These are phyloP conservation scores for Parathielavia hyrcaniae DNA, from an alignment of 495 filamentous ascomycete species.

Conservation along the genomic window DNA sequence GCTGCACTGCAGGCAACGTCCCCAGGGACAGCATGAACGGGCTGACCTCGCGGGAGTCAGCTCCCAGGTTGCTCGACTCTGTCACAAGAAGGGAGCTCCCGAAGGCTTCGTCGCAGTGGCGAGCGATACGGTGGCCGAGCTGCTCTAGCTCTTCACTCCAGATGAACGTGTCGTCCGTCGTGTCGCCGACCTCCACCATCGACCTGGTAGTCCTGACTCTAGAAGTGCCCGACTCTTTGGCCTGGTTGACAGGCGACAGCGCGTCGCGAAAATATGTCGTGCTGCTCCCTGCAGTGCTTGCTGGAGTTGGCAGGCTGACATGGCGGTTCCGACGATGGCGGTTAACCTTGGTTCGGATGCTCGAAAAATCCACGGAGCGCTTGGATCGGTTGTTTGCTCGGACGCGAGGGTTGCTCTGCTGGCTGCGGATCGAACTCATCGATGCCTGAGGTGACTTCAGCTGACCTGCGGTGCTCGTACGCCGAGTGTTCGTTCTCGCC, in stretches of 20 bases:
- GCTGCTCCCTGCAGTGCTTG: slow-evolving; percentile 29
- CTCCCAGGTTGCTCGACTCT: slow-evolving; percentile 23
- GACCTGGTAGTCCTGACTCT: slow-evolving; percentile 8
- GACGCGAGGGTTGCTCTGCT: slow-evolving; percentile 42
- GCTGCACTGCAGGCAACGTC: not conserved
- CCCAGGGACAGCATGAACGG: slow-evolving; percentile 29
- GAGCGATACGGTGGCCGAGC: slow-evolving; percentile 44
- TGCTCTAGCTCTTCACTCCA: slow-evolving; percentile 49
- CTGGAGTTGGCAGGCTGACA: slow-evolving; percentile 17
- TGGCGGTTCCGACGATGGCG: slow-evolving; percentile 17
- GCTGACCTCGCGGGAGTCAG: slow-evolving; percentile 20
- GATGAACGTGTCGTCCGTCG: slow-evolving; percentile 22
- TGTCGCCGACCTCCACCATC: slow-evolving; percentile 19
- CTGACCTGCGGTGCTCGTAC: slow-evolving; percentile 20
- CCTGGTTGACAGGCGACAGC: slow-evolving; percentile 14
- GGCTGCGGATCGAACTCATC: slow-evolving; percentile 55
- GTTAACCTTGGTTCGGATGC: slow-evolving; percentile 30
- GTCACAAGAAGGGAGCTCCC: slow-evolving; percentile 58
- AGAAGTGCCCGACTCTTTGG: slow-evolving; percentile 1
- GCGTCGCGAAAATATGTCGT: slow-evolving; percentile 21
- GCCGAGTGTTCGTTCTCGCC: slow-evolving; percentile 19
- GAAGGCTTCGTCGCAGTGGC: slow-evolving; percentile 67
- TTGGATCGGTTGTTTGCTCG: slow-evolving; percentile 59
- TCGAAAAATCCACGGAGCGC: slow-evolving; percentile 74
- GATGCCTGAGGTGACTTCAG: slow-evolving; percentile 42